Conservation (phyloP, 192 early-diverging fungal species). For the Coemansia asiatica region DNA sequence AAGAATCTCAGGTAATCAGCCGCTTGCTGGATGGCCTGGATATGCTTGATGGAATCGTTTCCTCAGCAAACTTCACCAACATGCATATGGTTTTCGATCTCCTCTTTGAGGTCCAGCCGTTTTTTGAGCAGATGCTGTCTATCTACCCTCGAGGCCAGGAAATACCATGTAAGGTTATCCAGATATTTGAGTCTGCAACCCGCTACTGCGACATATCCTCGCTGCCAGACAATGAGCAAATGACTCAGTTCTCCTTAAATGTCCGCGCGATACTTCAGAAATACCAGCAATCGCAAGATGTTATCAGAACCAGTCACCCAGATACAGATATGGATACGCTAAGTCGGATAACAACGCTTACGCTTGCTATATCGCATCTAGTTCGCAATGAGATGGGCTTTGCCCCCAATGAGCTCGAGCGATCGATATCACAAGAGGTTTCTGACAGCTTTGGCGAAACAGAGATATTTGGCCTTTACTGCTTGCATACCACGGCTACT, state of each 20-base stretch:
- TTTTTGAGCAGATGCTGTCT: slow-evolving; percentile 32
- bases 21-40: slow-evolving; percentile 46
- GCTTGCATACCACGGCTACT: slow-evolving; percentile 33
- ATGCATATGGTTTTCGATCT: slow-evolving; percentile 45
- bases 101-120: slow-evolving; percentile 43
- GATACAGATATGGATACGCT: slow-evolving; percentile 31
- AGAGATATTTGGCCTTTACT: slow-evolving; percentile 48
- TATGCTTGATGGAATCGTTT: slow-evolving; percentile 53
- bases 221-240: slow-evolving; percentile 40
- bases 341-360: slow-evolving; percentile 27
- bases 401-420: slow-evolving; percentile 29
- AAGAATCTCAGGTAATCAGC: slow-evolving; percentile 30
- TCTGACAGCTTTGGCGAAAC: slow-evolving; percentile 51
- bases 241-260: slow-evolving; percentile 36
- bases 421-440: slow-evolving; percentile 21
- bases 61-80: slow-evolving; percentile 43
- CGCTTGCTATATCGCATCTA: slow-evolving; percentile 35
- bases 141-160: slow-evolving; percentile 30
- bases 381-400: slow-evolving; percentile 54
- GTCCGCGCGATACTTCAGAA: slow-evolving; percentile 26
- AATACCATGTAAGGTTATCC: slow-evolving; percentile 29
- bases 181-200: slow-evolving; percentile 41
- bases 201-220: slow-evolving; percentile 45
- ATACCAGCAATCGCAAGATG: slow-evolving; percentile 23
- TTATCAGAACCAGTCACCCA: background rate